Evolutionary conservation across 1,284 basidiomycete genomes (phyloP), one percentile per base, ranked within the genome.

Genomic region (Moesziomyces antarcticus): DNA sequence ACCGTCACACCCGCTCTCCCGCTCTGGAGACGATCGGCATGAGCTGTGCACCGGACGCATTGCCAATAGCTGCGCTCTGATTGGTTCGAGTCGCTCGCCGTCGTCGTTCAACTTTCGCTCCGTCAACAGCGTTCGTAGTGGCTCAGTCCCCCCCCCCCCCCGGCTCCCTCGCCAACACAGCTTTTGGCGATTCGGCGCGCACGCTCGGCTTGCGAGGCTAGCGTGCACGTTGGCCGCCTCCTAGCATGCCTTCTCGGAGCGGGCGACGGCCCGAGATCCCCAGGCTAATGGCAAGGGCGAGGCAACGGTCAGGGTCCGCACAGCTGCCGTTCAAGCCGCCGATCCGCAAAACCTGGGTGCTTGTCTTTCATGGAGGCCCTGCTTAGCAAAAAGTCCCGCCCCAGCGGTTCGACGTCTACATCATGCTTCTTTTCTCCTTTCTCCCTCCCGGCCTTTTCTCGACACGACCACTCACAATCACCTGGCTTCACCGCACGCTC

Each of bases 11-110:
- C 51, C 51, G 58, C 30, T 48, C 50, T 45, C 46, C 16, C 35
- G 35, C 35, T 35, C 35, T 27, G 25, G 6, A 27, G 25, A 27
- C 6, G 25, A 5, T 27, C 25, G 25, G 25, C 25, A 27, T 8
- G 25, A 27, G 25, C 24, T 25, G 25, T 7, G 25, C 10, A 10
- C 35, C 35, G 35, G 11, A 16, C 35, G 37, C 9, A 57, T 68
- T 68, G 42, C 58, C 33, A 68, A 68, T 68, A 55, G 48, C 54
- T n/a, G 22, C 50, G 13, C 45, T 54, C 51, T 68, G 65, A 68
- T 68, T 68, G 58, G 65, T 55, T 37, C 14, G 20, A 8, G 11
- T 18, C 18, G 37, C 14, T 18, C 37, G 18, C 16, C 14, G 37
- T 18, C 37, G 37, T 6, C 14, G 11, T 18, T 16, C 37, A 40